phyloP scores from a whole-genome alignment of 306 rosid genomes.

The Casuarina glauca region DNA sequence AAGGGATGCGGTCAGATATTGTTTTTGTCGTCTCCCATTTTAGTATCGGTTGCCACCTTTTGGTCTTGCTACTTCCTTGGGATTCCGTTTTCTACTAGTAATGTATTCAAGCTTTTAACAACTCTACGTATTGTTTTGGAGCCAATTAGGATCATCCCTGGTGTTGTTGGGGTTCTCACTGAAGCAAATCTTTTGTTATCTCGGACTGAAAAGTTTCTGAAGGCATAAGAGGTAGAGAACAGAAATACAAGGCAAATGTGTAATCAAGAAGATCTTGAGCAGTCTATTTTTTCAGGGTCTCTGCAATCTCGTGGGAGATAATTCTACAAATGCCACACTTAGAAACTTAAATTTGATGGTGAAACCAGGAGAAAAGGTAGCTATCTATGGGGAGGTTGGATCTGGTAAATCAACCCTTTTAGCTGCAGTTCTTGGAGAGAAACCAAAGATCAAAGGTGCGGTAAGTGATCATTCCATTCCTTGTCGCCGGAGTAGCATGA shows the following conservation, averaged over 20 bases:
- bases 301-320: conserved; percentile 32
- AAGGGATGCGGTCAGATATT: too few relatives aligned
- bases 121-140: conserved; percentile 34
- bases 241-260: conserved; percentile 8
- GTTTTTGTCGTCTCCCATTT: too few relatives aligned
- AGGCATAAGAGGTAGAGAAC: conserved; percentile 29
- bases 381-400: conserved; percentile 42
- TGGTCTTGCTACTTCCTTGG: conserved; percentile 37
- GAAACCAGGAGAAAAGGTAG: conserved; percentile 30
- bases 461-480: conserved; percentile 24
- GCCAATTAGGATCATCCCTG: conserved; percentile 30
- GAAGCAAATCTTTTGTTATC: conserved; percentile 30
- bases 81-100: conserved; percentile 19
- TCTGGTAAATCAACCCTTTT: conserved; percentile 37
- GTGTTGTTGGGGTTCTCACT: conserved; percentile 25
- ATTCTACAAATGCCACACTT: conserved; percentile 23
- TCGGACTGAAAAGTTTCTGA: conserved; percentile 31
- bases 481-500: too few relatives aligned
- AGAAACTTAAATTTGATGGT: conserved; percentile 24
- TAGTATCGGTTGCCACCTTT: conserved; percentile 21
- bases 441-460: conserved; percentile 24
- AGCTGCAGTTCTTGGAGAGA: conserved; percentile 38
- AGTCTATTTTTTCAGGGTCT: conserved; percentile 11
- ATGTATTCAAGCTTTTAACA: conserved; percentile 31
- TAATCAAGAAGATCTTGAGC: conserved; percentile 9